Evolutionary conservation across 2,329 filamentous ascomycete genomes (phyloP), one percentile per base, ranked within the genome.

Genomic region (Ceratocystiopsis sp.): DNA sequence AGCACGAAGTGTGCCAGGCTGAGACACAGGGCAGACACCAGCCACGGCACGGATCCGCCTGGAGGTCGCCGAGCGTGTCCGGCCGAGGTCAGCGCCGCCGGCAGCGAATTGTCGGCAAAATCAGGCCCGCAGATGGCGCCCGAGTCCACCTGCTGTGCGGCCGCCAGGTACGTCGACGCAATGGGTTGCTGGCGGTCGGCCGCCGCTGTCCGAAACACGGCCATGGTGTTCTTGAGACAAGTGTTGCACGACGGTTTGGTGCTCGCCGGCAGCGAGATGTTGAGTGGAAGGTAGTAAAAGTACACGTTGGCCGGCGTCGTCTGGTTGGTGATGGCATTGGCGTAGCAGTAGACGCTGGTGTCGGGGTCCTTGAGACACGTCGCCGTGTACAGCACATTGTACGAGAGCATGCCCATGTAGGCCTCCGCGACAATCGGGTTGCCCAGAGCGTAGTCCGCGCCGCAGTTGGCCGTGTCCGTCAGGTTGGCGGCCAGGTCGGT

Each of bases 271-370:
- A 95, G 63, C 1, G 67, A 60, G 36, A 78, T 69, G 46, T 91
- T 91, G 44, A 93, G 69, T 0, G 87, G 84, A 3, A 96, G 66
- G 54, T 81, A 89, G 63, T 95, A 98, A 34, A 91, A 70, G 55
- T 87, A 89, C 33, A 75, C 71, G 57, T 91, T 80, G 32, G 76
- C 73, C 0, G 81, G 67, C 10, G 73, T 79, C 18, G 74, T 72
- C 7, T 64, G 57, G 60, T 94, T 93, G 40, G 82, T 85, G 47
- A 87, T 76, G 41, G 89, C 85, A 52, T 84, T 80, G 50, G 83
- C 83, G 58, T 85, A 95, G 64, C 75, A 80, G 65, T 89, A 95
- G 50, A 76, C 71, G 41, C 68, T 68, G 1, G 76, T 77, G 1
- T 65, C 60, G 0, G 73, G 67, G 55, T 84, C 74, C 47, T 75